Evolutionary conservation across 2,329 filamentous ascomycete species (phyloP), one percentile per base, ranked within the genome.

Genomic region (Pyrenochaeta sp.): DNA sequence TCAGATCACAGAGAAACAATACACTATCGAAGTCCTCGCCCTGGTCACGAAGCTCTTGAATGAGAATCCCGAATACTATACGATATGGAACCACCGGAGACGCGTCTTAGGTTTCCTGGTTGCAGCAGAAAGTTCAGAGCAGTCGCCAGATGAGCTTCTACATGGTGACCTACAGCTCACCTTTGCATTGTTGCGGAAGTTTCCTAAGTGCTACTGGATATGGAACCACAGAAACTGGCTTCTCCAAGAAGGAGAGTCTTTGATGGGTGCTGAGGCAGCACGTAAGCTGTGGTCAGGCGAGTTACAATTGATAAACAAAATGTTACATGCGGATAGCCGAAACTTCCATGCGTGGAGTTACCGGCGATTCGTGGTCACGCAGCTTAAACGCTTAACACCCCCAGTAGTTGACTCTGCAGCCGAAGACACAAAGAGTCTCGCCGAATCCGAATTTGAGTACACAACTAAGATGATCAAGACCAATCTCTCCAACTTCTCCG

Each of bases 261-360:
- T 88, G 19, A 82, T 97, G 9, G 84, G 87, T 2, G 61, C 78
- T 1, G 56, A 80, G 0, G 73, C 81, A 15, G 87, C 92, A 1
- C 84, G 85, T 24, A 79, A 83, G 39, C 82, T 97, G 49, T 99
- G 95, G 95, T 83, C 90, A 68, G 88, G 90, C 62, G 95, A 99
- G 77, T 85, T 99, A 19, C 88, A 83, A 0, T 82, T 98, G 8
- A 91, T 92, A 22, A 86, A 88, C 58, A 96, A 96, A 79, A 97
- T 99, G 93, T 84, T 99, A 45, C 86, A 83, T 56, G 87, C 89
- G 51, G 95, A 99, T 77, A 90, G 86, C 62, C 88, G 95, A 50
- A 99, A 99, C 74, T 99, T 97, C 74, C 95, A 98, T 74, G 95
- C 94, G 32, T 99, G 95, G 95, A 89, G 90, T 43, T 99, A 99